A percentile compares a stretch with the other conserved stretches of the same genome.
Evolutionary conservation across 495 filamentous ascomycete species (phyloP).

Genomic region (Sphaerosporella brunnea): DNA sequence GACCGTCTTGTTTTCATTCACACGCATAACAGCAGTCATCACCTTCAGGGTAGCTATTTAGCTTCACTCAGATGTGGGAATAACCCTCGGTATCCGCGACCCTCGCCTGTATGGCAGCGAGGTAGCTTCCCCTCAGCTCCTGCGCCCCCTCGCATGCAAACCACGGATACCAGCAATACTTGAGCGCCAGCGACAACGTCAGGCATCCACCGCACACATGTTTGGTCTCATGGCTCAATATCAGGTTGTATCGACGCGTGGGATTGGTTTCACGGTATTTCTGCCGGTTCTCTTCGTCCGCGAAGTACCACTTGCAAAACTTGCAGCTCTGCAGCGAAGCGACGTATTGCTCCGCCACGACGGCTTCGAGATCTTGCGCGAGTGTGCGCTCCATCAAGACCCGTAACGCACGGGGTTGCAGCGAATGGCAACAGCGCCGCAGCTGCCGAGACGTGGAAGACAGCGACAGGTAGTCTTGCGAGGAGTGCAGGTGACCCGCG

Average conservation of each 20-base stretch:
- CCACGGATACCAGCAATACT: conserved; percentile 3
- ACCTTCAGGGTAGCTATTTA: too few species aligned
- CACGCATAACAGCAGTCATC: too few species aligned
- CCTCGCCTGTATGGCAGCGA: not conserved
- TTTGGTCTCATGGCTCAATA: conserved; percentile 1
- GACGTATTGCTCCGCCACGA: not conserved
- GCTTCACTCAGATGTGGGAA: too few species aligned
- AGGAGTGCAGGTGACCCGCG: not conserved
- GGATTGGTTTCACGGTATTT: conserved; percentile 4
- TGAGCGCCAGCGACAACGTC: not conserved
- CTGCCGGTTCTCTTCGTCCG: not conserved
- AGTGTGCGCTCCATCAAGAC: conserved; percentile 2
- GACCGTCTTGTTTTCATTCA: too few species aligned
- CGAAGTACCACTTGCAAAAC: not conserved
- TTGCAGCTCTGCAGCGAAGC: not conserved
- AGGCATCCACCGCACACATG: not conserved
- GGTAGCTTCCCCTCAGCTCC: not conserved
- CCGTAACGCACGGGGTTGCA: not conserved
- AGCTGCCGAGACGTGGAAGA: not conserved
- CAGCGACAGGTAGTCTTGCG: conserved; percentile 1
- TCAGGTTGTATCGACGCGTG: not conserved
- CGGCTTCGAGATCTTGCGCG: not conserved
- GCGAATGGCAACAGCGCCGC: not conserved
- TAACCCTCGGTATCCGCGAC: not conserved
- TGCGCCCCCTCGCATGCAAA: not conserved